Evolutionary conservation across 1,284 basidiomycete species (phyloP).

Genomic region (Salmacisia buchloeana): DNA sequence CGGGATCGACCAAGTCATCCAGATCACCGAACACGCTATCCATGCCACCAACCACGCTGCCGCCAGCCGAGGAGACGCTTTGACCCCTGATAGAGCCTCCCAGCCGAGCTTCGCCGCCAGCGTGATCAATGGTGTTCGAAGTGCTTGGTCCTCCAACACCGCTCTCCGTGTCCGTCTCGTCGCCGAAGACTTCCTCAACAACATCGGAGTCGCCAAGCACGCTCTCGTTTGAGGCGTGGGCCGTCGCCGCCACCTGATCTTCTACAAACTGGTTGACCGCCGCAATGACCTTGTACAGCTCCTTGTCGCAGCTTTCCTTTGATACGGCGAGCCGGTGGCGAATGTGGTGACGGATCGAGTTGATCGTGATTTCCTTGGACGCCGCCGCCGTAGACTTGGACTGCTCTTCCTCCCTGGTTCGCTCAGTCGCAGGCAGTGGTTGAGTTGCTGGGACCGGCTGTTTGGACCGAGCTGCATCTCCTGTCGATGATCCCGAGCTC

Average conservation of each 20-base stretch:
- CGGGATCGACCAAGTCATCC: slow-evolving; percentile 12
- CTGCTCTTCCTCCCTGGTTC: not conserved
- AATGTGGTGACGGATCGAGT: slow-evolving; percentile 84
- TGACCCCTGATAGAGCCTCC: slow-evolving; percentile 12
- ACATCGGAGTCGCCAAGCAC: slow-evolving; percentile 62
- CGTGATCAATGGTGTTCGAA: slow-evolving; percentile 14
- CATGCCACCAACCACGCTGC: not conserved
- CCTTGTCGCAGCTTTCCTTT: slow-evolving; percentile 92
- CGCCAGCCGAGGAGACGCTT: not conserved
- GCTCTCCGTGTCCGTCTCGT: slow-evolving; percentile 27
- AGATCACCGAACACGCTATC: slow-evolving; percentile 1
- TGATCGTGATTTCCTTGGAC: slow-evolving; percentile 41
- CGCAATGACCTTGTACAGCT: slow-evolving; percentile 82
- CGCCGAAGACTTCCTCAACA: slow-evolving; percentile 58
- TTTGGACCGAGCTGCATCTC: not conserved
- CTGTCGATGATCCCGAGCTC: not conserved
- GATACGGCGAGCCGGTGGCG: slow-evolving; percentile 85
- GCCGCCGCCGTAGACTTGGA: slow-evolving; percentile 2
- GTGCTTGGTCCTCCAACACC: slow-evolving; percentile 19
- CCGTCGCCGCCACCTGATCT: slow-evolving; percentile 70
- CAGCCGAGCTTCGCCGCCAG: slow-evolving; percentile 17
- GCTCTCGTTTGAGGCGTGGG: slow-evolving; percentile 56
- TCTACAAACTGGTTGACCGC: slow-evolving; percentile 92
- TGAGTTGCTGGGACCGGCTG: not conserved
- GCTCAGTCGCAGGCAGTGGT: not conserved